Base-by-base conservation (phyloP, 106 monocot species). In the Alisma plantagoaquatica region DNA sequence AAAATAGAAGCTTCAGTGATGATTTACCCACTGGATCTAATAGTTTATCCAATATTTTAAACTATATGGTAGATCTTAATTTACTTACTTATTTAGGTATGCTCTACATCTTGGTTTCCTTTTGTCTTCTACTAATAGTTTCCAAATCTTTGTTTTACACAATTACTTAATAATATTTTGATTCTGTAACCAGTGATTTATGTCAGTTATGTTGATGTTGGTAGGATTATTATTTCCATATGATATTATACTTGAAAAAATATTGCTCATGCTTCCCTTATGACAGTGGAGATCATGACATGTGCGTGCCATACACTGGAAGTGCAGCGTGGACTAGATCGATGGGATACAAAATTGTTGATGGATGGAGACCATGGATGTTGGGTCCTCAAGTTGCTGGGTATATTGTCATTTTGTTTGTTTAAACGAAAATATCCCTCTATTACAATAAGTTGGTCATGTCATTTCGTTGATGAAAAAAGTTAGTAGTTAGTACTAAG, bases 271-370 rank as follows among this genome's bases (percentile, higher is more conserved):
- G n/a, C 65, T 26, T 33, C 53, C 35, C n/a, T 64, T 48, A 23
- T 69, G n/a, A 26, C 86, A 94, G 93, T 62, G 93, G 93, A 27
- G 93, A 94, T 50, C 93, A 94, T 77, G 93, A 94, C 59, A 75
- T 94, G 87, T 88, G 93, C 60, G 87, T 94, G 28, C 93, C 93
- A 43, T 88, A 56, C 50, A 94, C 93, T 41, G 93, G 93, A 22
- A 87, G 60, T 59, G 67, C 87, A 78, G 93, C 87, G 51, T 94
- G 93, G 93, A 94, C 93, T 55, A 66, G 80, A 45, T 94, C 93
- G 19, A 20, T 94, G 60, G 93, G 83, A 46, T 94, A 87, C 52
- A 26, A 57, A 51, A 49, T 88, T 24, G 54, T 45, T 50, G 87
- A 94, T 68, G 17, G 33, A 46, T 94, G 93, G 93, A 77, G 87